Conservation (phyloP, 805 yeast genomes). For the Zygoascus tannicola region DNA sequence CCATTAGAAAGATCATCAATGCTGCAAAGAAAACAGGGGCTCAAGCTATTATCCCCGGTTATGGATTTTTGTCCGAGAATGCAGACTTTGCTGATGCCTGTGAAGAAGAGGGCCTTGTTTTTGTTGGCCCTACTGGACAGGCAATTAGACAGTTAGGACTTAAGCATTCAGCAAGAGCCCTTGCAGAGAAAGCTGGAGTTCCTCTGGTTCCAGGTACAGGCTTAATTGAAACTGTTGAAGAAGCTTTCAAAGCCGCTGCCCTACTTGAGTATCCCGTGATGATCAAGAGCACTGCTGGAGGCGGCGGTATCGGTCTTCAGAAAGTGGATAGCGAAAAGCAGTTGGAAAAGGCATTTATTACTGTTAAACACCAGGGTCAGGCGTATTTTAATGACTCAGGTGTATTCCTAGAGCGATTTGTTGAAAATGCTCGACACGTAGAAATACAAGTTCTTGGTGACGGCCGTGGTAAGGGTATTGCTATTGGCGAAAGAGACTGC, state of each 20-base stretch:
- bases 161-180: slow-evolving; percentile 93
- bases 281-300: slow-evolving; percentile 98
- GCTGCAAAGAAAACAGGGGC: slow-evolving; percentile 82
- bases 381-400: slow-evolving; percentile 93
- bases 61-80: slow-evolving; percentile 92
- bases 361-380: slow-evolving; percentile 90
- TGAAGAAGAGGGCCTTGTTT: slow-evolving; percentile 70
- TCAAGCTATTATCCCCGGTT: slow-evolving; percentile 96
- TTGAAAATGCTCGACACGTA: slow-evolving; percentile 91
- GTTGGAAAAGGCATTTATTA: slow-evolving; percentile 72
- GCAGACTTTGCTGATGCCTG: slow-evolving; percentile 93
- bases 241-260: slow-evolving; percentile 68
- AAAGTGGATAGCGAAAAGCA: slow-evolving; percentile 79
- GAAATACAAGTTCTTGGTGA: slow-evolving; percentile 97
- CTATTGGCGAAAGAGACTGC: slow-evolving; percentile 95
- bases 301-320: slow-evolving; percentile 97
- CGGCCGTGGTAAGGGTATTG: slow-evolving; percentile 86
- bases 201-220: slow-evolving; percentile 98
- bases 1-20: slow-evolving; percentile 70
- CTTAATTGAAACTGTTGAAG: slow-evolving; percentile 57
- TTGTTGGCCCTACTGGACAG: slow-evolving; percentile 95
- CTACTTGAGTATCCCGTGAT: slow-evolving; percentile 75
- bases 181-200: slow-evolving; percentile 84
- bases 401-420: slow-evolving; percentile 89
- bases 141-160: slow-evolving; percentile 86